Base-by-base conservation (phyloP, 805 yeast species). In the Yarrowia deformans region DNA sequence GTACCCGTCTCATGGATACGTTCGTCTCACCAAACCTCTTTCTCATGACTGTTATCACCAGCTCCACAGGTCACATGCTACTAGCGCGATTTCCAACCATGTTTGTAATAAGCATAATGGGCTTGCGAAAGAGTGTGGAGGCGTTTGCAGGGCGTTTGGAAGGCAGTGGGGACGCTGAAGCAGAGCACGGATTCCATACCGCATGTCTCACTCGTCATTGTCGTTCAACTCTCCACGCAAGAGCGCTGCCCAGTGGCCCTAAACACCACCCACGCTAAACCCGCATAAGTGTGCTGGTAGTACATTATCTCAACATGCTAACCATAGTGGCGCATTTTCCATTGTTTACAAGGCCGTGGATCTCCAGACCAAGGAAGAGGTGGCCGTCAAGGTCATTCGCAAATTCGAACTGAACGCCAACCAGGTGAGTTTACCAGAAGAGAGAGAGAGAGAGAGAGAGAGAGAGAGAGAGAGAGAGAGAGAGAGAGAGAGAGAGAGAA, bases 371-470 rank as follows among this genome's bases (percentile, higher is more conserved):
- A 77, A 79, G 40, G 77, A 83, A 61, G 78, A 79, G 45, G 88
- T 91, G 16, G 97, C 97, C 13, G 85, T 91, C 74, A 91, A 91
- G 75, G 85, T 90, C 70, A 90, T 92, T 55, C 83, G 85, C 73
- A 91, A 91, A 76, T 78, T 79, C 55, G 82, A 83, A 67, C 80
- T 89, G 46, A 74, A 73, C 54, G 68, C 75, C 19, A 71, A 77
- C 48, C 82, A 78, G 74, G 76, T 74, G 76, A 75, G 72, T 77
- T 71, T 7, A n/a, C 5, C 6, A n/a, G 40, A n/a, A 39, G 37
- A 34, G 29, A 45, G 14, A 46, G 40, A 5, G 29, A 23, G n/a
- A 39, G 14, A 39, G 14, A 10, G 40, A 39, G 14, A 12, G 40
- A 39, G 14, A 39, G 40, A 9, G 40, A 9, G 12, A 37, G 12